Conservation (phyloP, 306 rosid genomes). For the Abrus pulchellus region DNA sequence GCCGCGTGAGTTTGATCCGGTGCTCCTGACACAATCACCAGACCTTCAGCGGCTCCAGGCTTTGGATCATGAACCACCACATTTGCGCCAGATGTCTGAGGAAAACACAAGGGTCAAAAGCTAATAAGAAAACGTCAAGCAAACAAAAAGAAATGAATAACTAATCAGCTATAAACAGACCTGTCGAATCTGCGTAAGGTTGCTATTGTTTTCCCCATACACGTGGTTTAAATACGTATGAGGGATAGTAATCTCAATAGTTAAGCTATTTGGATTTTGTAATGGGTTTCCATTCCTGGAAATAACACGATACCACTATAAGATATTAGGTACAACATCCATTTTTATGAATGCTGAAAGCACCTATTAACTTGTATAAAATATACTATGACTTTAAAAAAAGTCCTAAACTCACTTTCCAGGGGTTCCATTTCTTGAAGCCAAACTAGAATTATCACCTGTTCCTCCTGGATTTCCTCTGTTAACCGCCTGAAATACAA, state of each 20-base stretch:
- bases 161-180: conserved; percentile 51
- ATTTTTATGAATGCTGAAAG: conserved; percentile 4
- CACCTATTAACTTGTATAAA: conserved; percentile 1
- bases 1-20: conserved; percentile 73
- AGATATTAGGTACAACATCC: conserved; percentile 23
- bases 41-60: conserved; percentile 68
- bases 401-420: conserved; percentile 62
- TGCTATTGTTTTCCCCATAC: conserved; percentile 74
- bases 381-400: not conserved
- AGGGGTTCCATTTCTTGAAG: conserved; percentile 64
- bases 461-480: conserved; percentile 65
- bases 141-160: conserved; percentile 10
- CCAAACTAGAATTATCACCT: conserved; percentile 60
- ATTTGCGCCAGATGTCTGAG: conserved; percentile 80
- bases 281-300: conserved; percentile 64
- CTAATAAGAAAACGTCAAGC: not conserved
- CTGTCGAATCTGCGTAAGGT: conserved; percentile 77
- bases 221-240: conserved; percentile 62
- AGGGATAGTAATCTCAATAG: conserved; percentile 76
- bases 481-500: conserved; percentile 64
- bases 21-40: conserved; percentile 66
- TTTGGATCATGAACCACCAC: conserved; percentile 70
- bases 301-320: conserved; percentile 17
- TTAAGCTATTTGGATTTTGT: conserved; percentile 52
- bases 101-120: conserved; percentile 32